These are phyloP conservation scores for Apium graveolens DNA, from an alignment of 129 eudicot species.

Conservation along the genomic window DNA sequence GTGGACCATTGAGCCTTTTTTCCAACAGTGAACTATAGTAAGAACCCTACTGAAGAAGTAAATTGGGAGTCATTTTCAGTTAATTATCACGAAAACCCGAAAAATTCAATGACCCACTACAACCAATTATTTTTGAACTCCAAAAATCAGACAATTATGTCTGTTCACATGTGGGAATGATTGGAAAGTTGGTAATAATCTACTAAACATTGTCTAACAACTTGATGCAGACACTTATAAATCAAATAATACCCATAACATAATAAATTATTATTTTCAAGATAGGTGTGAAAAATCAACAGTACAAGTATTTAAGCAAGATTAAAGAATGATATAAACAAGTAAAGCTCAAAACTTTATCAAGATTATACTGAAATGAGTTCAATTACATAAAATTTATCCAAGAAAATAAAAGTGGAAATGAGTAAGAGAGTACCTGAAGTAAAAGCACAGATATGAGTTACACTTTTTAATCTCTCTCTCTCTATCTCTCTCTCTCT, in stretches of 20 bases:
- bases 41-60: constrained; percentile 7
- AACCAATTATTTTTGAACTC: neutral
- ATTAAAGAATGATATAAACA: neutral
- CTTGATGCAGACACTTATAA: neutral
- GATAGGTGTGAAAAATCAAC: neutral
- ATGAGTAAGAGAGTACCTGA: neutral
- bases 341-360: neutral
- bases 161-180: constrained; percentile 3
- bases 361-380: neutral
- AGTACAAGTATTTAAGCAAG: neutral
- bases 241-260: neutral
- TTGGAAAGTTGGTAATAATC: neutral
- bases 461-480: neutral
- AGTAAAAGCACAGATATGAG: neutral
- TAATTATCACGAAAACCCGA: neutral
- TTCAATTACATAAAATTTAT: neutral
- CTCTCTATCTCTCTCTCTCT: neutral
- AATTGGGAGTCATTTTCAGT: neutral
- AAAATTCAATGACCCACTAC: neutral
- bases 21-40: neutral
- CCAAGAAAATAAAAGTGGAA: neutral
- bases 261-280: neutral
- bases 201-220: constrained; percentile 10
- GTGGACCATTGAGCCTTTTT: constrained; percentile 9
- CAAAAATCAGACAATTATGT: neutral